Evolutionary conservation across 768 basidiomycete species (phyloP).

Genomic region (Podaxis pistillaris): DNA sequence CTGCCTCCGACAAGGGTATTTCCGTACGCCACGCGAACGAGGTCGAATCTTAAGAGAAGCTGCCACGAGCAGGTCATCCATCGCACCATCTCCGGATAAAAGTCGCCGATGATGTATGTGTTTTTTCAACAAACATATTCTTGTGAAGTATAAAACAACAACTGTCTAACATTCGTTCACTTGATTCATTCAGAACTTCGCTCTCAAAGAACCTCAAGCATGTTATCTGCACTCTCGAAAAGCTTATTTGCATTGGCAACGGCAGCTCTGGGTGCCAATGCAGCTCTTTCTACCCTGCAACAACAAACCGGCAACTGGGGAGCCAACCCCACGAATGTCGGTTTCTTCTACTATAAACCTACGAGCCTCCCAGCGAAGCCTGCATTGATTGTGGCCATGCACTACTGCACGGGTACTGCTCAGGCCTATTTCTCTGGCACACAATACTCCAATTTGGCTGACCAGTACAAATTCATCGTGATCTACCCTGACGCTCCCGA

Average conservation of each 20-base stretch:
- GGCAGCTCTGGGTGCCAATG: constrained; percentile 21
- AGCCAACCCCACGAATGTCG: constrained; percentile 51
- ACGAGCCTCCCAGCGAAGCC: constrained; percentile 35
- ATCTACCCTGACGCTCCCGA: constrained; percentile 46
- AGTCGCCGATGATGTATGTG: neutral
- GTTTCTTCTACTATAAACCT: constrained; percentile 46
- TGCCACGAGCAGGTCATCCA: neutral
- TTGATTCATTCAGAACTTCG: neutral
- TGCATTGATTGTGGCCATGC: constrained; percentile 51
- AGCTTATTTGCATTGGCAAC: constrained; percentile 18
- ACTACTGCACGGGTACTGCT: constrained; percentile 51
- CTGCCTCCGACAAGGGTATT: neutral
- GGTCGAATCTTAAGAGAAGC: neutral
- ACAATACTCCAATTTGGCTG: constrained; percentile 47
- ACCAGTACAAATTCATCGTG: constrained; percentile 47
- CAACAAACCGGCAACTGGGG: constrained; percentile 45
- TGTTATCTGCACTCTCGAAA: constrained; percentile 22
- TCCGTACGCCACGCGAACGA: constrained; percentile 1
- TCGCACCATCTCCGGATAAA: constrained; percentile 8
- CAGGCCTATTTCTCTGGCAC: constrained; percentile 50
- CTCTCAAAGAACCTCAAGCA: neutral
- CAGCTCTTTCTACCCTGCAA: constrained; percentile 31
- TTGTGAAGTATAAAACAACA: neutral
- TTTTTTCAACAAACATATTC: neutral
- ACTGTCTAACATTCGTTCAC: neutral